Conservation (phyloP, 2,329 filamentous ascomycete genomes). For the Colletotrichum limetticola region DNA sequence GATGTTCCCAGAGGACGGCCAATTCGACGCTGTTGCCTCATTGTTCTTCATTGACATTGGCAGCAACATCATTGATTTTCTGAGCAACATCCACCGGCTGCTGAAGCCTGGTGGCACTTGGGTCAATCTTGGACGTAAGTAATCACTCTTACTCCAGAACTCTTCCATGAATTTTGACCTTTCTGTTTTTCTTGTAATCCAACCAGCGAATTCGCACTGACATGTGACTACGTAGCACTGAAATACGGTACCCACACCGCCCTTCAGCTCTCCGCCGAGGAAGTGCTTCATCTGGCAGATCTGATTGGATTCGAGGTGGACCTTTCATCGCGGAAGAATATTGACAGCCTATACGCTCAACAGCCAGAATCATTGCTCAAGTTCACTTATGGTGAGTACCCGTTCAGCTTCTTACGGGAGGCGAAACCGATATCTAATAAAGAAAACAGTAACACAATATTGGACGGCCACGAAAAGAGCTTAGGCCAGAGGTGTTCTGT, state of each 20-base stretch:
- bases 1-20: neutral
- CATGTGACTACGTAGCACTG: neutral
- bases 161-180: neutral
- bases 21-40: neutral
- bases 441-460: neutral
- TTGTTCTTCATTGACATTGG: neutral
- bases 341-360: neutral
- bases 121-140: neutral
- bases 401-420: neutral
- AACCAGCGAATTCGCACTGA: neutral
- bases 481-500: neutral
- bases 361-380: neutral
- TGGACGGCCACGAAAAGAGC: neutral
- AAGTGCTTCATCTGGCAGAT: neutral
- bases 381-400: neutral
- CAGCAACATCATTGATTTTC: neutral
- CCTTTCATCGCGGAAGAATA: neutral
- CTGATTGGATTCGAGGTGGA: neutral
- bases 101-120: neutral
- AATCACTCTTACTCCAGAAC: neutral
- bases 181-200: neutral
- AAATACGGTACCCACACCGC: neutral
- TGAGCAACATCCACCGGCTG: neutral
- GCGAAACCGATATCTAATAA: neutral
- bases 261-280: neutral